Evolutionary conservation across 2,329 filamentous ascomycete species (phyloP).

Genomic region (Xylaria multiplex): DNA sequence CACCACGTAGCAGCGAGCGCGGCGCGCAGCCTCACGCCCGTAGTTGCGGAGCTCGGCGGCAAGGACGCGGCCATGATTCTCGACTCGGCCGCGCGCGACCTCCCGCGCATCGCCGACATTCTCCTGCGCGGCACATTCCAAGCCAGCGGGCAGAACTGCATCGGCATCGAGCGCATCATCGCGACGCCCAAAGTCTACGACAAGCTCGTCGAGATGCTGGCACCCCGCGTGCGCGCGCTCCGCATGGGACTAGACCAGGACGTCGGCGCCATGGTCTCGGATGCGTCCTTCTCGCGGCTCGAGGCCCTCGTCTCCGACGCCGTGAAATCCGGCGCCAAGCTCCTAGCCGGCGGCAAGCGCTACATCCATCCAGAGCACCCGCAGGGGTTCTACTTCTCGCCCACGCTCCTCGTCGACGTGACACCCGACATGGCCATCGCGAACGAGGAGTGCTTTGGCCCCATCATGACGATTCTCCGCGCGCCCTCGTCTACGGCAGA

Average conservation of each 20-base stretch:
- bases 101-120: constrained; percentile 80
- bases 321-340: constrained; percentile 78
- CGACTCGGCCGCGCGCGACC: constrained; percentile 74
- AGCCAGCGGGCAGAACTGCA: constrained; percentile 95
- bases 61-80: constrained; percentile 94
- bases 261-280: constrained; percentile 89
- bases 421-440: constrained; percentile 87
- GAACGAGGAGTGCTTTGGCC: constrained; percentile 90
- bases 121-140: constrained; percentile 95
- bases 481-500: constrained; percentile 67
- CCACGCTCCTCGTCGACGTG: constrained; percentile 91
- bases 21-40: constrained; percentile 84
- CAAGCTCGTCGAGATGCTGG: constrained; percentile 74
- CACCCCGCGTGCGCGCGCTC: constrained; percentile 77
- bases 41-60: constrained; percentile 91
- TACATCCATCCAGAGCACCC: constrained; percentile 77
- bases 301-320: constrained; percentile 82
- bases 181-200: constrained; percentile 81
- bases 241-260: constrained; percentile 82
- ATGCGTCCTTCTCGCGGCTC: constrained; percentile 76
- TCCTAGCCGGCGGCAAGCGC: constrained; percentile 82
- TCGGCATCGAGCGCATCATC: constrained; percentile 94
- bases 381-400: constrained; percentile 88
- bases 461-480: constrained; percentile 86
- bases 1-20: constrained; percentile 89